Base-by-base conservation (phyloP, 306 rosid genomes). In the Prunus persica region DNA sequence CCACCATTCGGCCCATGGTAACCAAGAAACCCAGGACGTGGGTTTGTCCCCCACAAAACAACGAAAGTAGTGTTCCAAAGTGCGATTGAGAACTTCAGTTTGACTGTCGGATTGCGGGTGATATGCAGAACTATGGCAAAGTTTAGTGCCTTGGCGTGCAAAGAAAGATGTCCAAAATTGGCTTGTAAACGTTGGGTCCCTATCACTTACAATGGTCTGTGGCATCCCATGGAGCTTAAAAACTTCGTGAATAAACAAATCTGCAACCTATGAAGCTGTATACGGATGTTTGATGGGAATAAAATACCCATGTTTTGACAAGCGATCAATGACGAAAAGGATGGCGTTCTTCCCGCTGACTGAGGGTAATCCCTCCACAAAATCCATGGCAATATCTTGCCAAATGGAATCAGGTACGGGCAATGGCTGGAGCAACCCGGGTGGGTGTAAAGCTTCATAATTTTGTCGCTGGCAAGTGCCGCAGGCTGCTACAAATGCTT, bases 1-100 rank as follows among this genome's bases (percentile, higher is more conserved):
- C 69, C 57, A 60, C 45, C 25, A 74, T 41, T 61, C 46, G 1
- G 43, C 78, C 78, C 69, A 74, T n/a, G 69, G 57, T 1, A 74
- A 25, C 78, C 78, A 74, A 5, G 0, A 3, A 14, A 14, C 34
- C 68, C 69, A 74, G 3, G 27, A 5, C 5, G 6, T 11, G 2
- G 58, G 78, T 24, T 12, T 22, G 5, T 60, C 46, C 15, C 54
- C 12, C 0, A 30, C 27, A 16, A 41, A 74, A 7, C 60, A 58
- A 5, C 20, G 2, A 11, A 74, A 16, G 47, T 74, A 34, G 11
- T 67, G n/a, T n/a, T 74, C 68, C 1, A 73, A n/a, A 5, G 56
- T 24, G 5, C 57, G 45, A 45, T 74, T 74, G 2, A 57, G 20
- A 4, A 74, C 78, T 11, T 74, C 55, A 5, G n/a, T 3, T 3